Percentiles rank a stretch among this genome's conserved stretches.
Evolutionary conservation across 305 asterid genomes (phyloP).

Genomic region (Solanum hybrid): DNA sequence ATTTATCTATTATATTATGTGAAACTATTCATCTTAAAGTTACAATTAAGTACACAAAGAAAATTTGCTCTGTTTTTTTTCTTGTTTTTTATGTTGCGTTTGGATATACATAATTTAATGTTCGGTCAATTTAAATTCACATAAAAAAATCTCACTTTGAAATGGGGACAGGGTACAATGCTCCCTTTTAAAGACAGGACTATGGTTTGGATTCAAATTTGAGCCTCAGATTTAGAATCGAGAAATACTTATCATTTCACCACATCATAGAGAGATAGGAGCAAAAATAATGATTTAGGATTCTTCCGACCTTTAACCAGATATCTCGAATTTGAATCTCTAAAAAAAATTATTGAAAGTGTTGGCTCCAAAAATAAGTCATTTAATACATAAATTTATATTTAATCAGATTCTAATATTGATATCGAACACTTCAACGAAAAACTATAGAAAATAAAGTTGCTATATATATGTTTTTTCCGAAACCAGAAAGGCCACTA

Average conservation of each 20-base stretch:
- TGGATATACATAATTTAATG: too few species aligned
- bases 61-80: too few species aligned
- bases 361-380: fast-evolving
- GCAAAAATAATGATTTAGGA: neutral
- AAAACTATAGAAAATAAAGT: neutral
- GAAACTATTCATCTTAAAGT: neutral
- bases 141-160: too few species aligned
- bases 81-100: too few species aligned
- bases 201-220: too few species aligned
- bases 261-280: too few species aligned
- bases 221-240: too few species aligned
- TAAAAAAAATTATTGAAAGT: neutral
- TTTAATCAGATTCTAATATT: fast-evolving
- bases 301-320: neutral
- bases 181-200: too few species aligned
- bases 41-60: neutral
- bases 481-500: neutral
- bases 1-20: neutral
- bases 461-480: neutral
- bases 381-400: neutral
- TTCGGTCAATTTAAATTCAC: too few species aligned
- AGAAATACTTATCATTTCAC: too few species aligned
- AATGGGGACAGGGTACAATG: too few species aligned
- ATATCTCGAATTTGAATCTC: neutral
- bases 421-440: fast-evolving